phyloP scores from a whole-genome alignment of 148 eudicot genomes.

The Nyssa sinensis region DNA sequence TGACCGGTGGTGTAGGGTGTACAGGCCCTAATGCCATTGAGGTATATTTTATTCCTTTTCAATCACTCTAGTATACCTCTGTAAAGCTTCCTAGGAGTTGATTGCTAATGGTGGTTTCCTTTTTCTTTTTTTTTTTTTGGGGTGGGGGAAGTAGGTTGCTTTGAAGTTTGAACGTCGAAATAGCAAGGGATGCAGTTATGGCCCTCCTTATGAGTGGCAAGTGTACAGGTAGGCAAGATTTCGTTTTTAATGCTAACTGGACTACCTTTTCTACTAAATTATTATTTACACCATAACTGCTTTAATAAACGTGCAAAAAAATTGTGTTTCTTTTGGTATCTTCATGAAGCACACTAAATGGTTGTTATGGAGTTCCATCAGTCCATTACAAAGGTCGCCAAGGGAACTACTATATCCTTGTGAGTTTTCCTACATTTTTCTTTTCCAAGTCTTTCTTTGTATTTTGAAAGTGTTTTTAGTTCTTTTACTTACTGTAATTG shows the following conservation, averaged over 20 bases:
- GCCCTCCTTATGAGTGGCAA: constrained; percentile 56
- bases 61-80: not conserved
- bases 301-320: too few species aligned
- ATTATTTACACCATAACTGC: too few species aligned
- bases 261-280: not conserved
- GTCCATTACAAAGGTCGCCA: constrained; percentile 78
- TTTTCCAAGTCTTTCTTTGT: not conserved
- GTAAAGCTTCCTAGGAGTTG: not conserved
- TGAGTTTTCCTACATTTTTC: constrained; percentile 11
- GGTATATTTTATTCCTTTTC: constrained; percentile 21
- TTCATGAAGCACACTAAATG: constrained; percentile 63
- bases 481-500: not conserved
- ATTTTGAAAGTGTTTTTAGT: not conserved
- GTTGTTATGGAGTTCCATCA: constrained; percentile 78
- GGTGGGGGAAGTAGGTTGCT: constrained; percentile 30
- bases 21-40: constrained; percentile 50
- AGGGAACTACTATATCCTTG: constrained; percentile 70
- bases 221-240: constrained; percentile 35
- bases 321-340: constrained; percentile 4
- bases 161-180: constrained; percentile 45
- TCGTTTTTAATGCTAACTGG: not conserved
- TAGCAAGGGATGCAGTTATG: constrained; percentile 49
- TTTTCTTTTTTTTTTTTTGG: not conserved
- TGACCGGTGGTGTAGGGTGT: constrained; percentile 34
- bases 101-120: not conserved